A percentile compares a stretch with the other conserved stretches of the same genome.
These are phyloP conservation scores for Lentinula boryana DNA, from an alignment of 768 basidiomycete genomes.

Conservation along the genomic window DNA sequence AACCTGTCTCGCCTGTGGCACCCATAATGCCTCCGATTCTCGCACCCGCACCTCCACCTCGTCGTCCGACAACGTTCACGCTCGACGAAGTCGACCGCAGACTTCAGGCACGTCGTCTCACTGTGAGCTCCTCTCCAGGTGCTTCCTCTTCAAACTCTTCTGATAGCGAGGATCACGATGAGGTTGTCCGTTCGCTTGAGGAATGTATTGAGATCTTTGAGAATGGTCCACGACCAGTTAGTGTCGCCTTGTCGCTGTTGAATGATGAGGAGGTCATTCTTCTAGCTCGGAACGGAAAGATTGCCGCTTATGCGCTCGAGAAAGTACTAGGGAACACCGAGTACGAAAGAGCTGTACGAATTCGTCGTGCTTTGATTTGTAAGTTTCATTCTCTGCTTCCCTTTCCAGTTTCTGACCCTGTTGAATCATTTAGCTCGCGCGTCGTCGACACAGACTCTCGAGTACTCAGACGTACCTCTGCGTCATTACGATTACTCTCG, in stretches of 20 bases:
- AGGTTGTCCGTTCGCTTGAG: constrained; percentile 48
- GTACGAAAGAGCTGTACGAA: constrained; percentile 77
- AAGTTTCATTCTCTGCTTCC: constrained; percentile 26
- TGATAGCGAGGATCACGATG: constrained; percentile 4
- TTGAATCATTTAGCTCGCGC: constrained; percentile 58
- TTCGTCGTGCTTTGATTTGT: constrained; percentile 90
- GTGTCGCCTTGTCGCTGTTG: constrained; percentile 51
- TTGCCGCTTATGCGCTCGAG: constrained; percentile 92
- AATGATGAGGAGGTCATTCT: constrained; percentile 91
- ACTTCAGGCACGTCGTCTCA: constrained; percentile 30
- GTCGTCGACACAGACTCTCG: constrained; percentile 78
- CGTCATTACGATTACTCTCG: constrained; percentile 87
- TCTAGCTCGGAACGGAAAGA: constrained; percentile 86
- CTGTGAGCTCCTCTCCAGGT: constrained; percentile 2
- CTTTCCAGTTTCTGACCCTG: not conserved
- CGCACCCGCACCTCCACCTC: constrained; percentile 13
- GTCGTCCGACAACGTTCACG: constrained; percentile 32
- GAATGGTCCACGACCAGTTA: constrained; percentile 58
- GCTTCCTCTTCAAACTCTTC: constrained; percentile 1
- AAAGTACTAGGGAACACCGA: constrained; percentile 69
- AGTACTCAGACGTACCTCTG: constrained; percentile 78
- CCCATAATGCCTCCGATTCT: constrained; percentile 4
- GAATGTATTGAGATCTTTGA: constrained; percentile 81
- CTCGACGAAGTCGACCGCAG: constrained; percentile 52
- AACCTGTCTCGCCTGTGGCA: constrained; percentile 4